Base-by-base conservation (phyloP, 2,329 filamentous ascomycete genomes). In the Scedosporium aurantiacum region DNA sequence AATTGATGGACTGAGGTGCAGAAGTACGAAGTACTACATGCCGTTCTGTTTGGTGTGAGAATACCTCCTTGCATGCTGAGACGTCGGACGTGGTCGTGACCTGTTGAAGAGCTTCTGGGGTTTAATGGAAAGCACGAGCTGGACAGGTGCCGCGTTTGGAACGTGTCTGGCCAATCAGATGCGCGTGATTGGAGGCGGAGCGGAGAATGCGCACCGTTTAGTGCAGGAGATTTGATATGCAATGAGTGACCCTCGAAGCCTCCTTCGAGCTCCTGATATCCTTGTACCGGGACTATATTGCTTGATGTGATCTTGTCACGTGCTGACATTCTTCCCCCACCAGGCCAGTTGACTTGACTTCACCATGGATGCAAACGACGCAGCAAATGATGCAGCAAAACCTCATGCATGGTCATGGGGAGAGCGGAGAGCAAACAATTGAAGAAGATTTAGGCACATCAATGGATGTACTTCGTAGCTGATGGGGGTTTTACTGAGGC, bases 101-200 rank as follows among this genome's bases (percentile, higher is more conserved):
- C 50, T 2, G 23, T 54, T 23, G 50, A 54, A 54, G n/a, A 54
- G 50, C n/a, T 54, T 54, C 50, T 54, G 50, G 50, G 50, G 50
- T 54, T 54, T 54, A 54, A 54, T 54, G 50, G 50, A 54, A 54
- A 27, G 50, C 50, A 54, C 50, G 50, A 54, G 23, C 50, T 54
- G 18, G 50, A 54, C 50, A 54, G 50, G 50, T 54, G 50, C 50
- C 50, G 50, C 50, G 50, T 54, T 54, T 23, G 18, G 23, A 54
- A 54, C 50, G 50, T 54, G 50, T 54, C 23, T 54, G 21, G 50
- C 50, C 50, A 54, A 54, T 54, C 50, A 54, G 6, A 54, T 23
- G 50, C 50, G 50, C 23, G 23, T 54, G 23, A 23, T 54, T 54
- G 18, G 50, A 54, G 27, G 18, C 27, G 18, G 21, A 54, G 50